A percentile compares a stretch with the other conserved stretches of the same genome.
These are phyloP conservation scores for Sistotremastrum niveocremeum DNA, from an alignment of 768 basidiomycete genomes.

Conservation along the genomic window DNA sequence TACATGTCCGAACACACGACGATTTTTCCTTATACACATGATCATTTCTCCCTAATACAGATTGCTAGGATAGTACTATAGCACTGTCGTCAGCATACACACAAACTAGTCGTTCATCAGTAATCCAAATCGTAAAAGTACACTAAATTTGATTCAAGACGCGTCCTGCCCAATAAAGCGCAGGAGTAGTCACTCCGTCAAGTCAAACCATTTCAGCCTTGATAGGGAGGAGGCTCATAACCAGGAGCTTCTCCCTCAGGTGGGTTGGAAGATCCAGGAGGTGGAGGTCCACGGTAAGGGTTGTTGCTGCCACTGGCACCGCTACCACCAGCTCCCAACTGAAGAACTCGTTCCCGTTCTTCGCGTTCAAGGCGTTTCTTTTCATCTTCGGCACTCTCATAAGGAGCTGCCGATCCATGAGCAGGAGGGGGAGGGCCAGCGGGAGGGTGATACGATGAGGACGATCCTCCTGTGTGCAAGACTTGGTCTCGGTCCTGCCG, in stretches of 20 bases:
- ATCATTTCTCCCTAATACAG: no score
- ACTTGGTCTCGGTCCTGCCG: slow-evolving; percentile 38
- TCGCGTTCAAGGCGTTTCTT: slow-evolving; percentile 53
- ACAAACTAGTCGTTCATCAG: no score
- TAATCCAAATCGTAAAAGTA: no score
- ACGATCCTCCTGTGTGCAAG: slow-evolving; percentile 13
- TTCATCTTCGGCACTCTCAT: slow-evolving; percentile 48
- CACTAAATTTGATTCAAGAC: neutral
- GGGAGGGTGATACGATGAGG: neutral
- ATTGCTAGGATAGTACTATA: no score
- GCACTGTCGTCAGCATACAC: no score
- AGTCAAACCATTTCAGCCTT: neutral
- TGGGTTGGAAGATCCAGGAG: no score
- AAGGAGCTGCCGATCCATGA: slow-evolving; percentile 7
- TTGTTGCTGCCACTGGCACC: slow-evolving; percentile 15
- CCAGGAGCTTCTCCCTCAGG: no score
- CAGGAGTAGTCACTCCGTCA: neutral
- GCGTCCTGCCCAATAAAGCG: neutral
- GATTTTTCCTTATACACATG: no score
- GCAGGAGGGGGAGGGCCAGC: neutral
- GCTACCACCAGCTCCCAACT: slow-evolving; percentile 6
- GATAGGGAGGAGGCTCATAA: no score
- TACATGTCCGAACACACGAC: no score
- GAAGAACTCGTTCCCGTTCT: slow-evolving; percentile 43
- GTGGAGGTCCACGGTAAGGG: no score